phyloP scores from a whole-genome alignment of 2,329 filamentous ascomycete species.

The Fusarium pininemorale region DNA sequence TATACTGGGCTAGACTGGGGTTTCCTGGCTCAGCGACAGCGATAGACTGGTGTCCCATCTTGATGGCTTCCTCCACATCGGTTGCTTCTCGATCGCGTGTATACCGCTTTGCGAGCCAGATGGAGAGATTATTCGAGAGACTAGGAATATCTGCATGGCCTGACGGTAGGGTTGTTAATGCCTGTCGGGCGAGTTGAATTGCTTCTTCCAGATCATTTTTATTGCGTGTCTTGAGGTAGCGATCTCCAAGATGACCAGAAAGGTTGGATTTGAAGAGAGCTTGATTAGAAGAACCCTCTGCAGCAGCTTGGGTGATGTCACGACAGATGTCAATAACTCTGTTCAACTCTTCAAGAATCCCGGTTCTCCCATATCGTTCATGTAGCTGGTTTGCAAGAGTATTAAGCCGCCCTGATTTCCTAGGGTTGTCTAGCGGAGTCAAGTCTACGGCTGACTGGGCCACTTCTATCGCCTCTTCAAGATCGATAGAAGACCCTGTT shows the following conservation, averaged over 20 bases:
- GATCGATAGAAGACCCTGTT: background rate
- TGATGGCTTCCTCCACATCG: background rate
- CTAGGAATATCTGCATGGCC: background rate
- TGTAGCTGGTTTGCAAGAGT: background rate
- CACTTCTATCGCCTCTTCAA: background rate
- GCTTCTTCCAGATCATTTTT: background rate
- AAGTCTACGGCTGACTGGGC: background rate
- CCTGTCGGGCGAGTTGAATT: background rate
- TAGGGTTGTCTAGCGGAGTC: fast-evolving
- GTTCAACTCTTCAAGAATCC: background rate
- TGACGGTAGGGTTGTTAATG: fast-evolving
- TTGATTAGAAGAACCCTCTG: fast-evolving
- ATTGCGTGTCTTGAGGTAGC: background rate
- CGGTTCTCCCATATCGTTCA: background rate
- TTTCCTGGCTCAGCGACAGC: fast-evolving
- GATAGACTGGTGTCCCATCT: background rate
- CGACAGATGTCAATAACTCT: background rate
- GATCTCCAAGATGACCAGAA: background rate
- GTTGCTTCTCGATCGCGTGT: fast-evolving
- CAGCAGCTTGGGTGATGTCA: background rate
- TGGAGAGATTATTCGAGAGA: background rate
- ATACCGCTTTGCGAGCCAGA: fast-evolving
- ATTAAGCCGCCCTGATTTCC: background rate
- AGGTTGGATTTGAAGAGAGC: background rate
- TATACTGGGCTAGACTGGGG: background rate